Base-by-base conservation (phyloP, 75 land plant genomes). In the Gnetum montanum region DNA sequence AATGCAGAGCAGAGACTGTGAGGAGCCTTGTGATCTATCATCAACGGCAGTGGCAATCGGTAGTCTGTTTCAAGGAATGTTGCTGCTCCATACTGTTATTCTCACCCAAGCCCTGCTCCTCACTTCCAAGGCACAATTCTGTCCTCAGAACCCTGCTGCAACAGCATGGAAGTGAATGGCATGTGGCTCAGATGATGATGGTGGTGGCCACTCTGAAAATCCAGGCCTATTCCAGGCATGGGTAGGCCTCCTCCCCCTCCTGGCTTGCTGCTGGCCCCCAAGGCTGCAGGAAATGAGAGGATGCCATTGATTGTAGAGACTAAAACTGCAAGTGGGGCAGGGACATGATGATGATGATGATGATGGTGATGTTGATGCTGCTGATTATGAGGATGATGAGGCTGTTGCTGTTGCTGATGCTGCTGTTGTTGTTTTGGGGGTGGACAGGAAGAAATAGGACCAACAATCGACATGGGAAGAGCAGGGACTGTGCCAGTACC, bases 401-500 rank as follows among this genome's bases (percentile, higher is more conserved):
- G 48, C 45, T 43, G 45, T 10, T 45, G 48, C 25, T 46, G 51
- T 16, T 27, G 51, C 38, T 36, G 0, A 13, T 40, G 43, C n/a
- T 13, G 43, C 4, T 40, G 43, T 4, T 40, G 43, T 16, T 40
- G 26, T 4, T 20, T 25, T 43, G 29, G 61, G n/a, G 34, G 29
- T 11, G 54, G 50, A 52, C 30, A n/a, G 28, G 53, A 50, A 1
- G 23, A 8, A 52, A 52, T 36, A 33, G 55, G 16, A 8, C 55
- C 55, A 31, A 33, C 28, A n/a, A 70, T 49, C 31, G 65, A 30
- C 31, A 63, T 50, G 6, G 75, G 28, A 23, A 73, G 43, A 18
- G 88, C 72, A 4, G 88, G 84, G 22, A 70, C 61, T 2, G 80
- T 84, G 19, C 85, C 84, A 0, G 85, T 63, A 0, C 85, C 80